Evolutionary conservation across 352 stramenopile genomes (phyloP), one percentile per base, ranked within the genome.

Genomic region (Phytophthora quininea): DNA sequence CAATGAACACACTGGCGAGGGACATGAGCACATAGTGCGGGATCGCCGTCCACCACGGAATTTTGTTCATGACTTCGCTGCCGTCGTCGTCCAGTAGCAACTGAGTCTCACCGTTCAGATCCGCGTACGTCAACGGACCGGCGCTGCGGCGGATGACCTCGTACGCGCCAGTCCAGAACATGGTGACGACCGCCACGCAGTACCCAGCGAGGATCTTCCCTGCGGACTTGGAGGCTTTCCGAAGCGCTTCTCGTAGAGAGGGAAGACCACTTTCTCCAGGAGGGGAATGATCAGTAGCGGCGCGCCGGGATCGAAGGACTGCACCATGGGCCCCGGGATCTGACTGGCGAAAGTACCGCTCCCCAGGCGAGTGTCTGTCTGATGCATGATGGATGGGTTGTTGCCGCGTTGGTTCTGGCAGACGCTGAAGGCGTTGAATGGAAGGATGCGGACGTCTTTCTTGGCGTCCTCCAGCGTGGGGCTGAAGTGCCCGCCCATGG

Each of bases 351-450:
- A 63, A 1, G 59, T 55, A 0, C 58, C 69, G 29, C 57, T 74
- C 37, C 60, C 72, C 42, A 82, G 73, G 29, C 82, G 82, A 33
- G 82, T 66, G 52, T 90, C 82, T 24, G 71, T 84, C 61, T 90
- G 82, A 58, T 90, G 82, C 1, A 81, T 77, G 66, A 90, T 90
- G 10, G 76, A 71, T 57, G 87, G 82, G 66, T 86, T 86, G 73
- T 90, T 90, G 64, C 73, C 79, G 5, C 71, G 74, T 64, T 90
- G 82, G 67, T 88, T 81, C 61, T 88, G 82, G 19, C 72, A 77
- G 8, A 90, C 75, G 19, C 69, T 88, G 68, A 83, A 90, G 4
- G 79, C 72, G 30, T 76, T 67, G 59, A 67, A 67, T 11, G 59
- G 59, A 4, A 67, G 42, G 37, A 67, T 60, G 7, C 58, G 58